A percentile compares a stretch with the other conserved stretches of the same genome.
Evolutionary conservation across 495 filamentous ascomycete genomes (phyloP).

Genomic region (Daldinia decipiens): DNA sequence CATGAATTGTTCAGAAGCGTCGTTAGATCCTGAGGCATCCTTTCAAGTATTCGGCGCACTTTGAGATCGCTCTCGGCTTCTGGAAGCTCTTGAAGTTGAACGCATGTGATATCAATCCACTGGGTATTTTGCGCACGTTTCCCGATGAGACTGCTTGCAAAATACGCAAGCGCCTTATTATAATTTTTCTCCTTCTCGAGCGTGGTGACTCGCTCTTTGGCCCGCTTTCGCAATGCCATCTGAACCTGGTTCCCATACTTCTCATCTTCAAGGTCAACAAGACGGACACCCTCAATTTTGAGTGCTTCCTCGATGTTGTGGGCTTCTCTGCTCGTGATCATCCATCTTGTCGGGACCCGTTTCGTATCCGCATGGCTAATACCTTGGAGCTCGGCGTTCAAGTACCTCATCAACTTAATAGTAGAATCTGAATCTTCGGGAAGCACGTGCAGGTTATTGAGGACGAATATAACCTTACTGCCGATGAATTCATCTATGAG

Average conservation of each 20-base stretch:
- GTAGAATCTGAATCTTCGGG: constrained; percentile 52
- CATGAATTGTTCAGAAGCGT: constrained; percentile 48
- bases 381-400: constrained; percentile 40
- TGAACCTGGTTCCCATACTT: constrained; percentile 49
- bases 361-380: constrained; percentile 31
- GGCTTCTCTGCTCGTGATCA: constrained; percentile 49
- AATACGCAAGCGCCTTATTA: constrained; percentile 51
- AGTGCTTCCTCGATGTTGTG: constrained; percentile 44
- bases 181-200: constrained; percentile 49
- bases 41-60: constrained; percentile 48
- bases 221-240: constrained; percentile 44
- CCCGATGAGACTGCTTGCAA: constrained; percentile 50
- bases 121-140: constrained; percentile 50
- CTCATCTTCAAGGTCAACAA: constrained; percentile 45
- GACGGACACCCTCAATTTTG: constrained; percentile 38
- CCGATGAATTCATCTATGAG: constrained; percentile 50
- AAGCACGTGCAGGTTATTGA: constrained; percentile 53
- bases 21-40: constrained; percentile 48
- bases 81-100: constrained; percentile 48
- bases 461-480: constrained; percentile 50
- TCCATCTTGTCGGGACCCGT: constrained; percentile 44
- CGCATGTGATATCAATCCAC: constrained; percentile 52
- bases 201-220: constrained; percentile 38
- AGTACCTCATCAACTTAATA: constrained; percentile 47
- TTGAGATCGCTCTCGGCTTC: constrained; percentile 44